Conservation (phyloP, 495 filamentous ascomycete genomes). For the Penicillium herquei region DNA sequence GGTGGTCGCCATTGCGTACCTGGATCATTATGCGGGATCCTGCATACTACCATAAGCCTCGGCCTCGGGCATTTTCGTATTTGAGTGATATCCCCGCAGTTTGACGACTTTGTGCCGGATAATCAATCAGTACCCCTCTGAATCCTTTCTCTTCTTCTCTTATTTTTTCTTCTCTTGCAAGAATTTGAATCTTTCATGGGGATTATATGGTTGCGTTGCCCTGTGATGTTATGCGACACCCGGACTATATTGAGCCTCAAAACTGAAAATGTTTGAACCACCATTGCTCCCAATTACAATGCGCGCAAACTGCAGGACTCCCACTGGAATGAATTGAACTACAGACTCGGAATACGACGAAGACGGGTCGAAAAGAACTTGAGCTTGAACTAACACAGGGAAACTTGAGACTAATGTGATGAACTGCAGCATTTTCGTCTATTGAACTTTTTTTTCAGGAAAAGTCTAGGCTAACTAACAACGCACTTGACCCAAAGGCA, state of each 20-base stretch:
- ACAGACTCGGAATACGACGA: no score
- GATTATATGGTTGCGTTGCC: no score
- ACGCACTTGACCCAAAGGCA: slow-evolving; percentile 19
- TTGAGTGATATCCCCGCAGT: neutral
- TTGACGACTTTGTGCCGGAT: neutral
- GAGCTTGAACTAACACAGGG: no score
- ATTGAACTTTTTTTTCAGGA: slow-evolving; percentile 2
- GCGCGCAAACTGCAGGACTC: neutral
- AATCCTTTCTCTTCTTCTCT: neutral
- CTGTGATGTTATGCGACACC: no score
- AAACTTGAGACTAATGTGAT: neutral
- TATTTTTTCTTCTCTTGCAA: neutral
- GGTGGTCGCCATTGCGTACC: neutral
- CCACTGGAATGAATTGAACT: no score
- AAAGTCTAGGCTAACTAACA: slow-evolving; percentile 14
- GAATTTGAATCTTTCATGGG: no score
- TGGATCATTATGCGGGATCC: neutral
- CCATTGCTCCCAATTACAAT: neutral
- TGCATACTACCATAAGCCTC: slow-evolving; percentile 5
- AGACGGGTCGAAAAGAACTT: no score
- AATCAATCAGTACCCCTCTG: neutral
- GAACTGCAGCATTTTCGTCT: slow-evolving; percentile 5
- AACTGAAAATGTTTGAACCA: neutral
- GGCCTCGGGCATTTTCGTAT: slow-evolving; percentile 8
- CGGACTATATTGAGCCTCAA: neutral